Base-by-base conservation (phyloP, 164 flowering plant genomes). In the Magnolia sinica region DNA sequence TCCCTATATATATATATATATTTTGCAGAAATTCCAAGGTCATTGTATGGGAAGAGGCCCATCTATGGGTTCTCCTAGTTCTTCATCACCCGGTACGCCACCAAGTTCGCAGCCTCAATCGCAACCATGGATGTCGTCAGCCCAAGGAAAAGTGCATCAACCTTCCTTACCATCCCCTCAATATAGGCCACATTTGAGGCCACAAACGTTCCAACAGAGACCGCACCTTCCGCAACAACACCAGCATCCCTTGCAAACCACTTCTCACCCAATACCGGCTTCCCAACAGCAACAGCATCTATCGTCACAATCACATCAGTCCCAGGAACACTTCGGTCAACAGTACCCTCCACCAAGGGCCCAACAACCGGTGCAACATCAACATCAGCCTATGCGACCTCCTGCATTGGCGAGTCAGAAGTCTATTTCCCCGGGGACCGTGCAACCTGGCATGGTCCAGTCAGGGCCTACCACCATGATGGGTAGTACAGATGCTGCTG, bases 51-150 rank as follows among this genome's bases (percentile, higher is more conserved):
- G 83, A 73, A 86, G 93, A 83, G 82, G 49, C 61, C 71, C 89
- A 52, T 70, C 91, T 8, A 75, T 85, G 20, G 90, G 90, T 72
- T 70, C 96, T 68, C 69, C 91, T 23, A 76, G 80, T 76, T 72
- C 90, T 69, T 77, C 88, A 74, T 80, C 90, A 71, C 87, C 87
- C 27, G 79, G 76, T 79, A 75, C 87, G 29, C 79, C 94, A 68
- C 93, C 88, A 79, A 79, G 81, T 77, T 67, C 78, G 75, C 94
- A 85, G 78, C 23, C 92, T 23, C 98, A 37, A 37, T 37, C 45
- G 45, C 45, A 92, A 78, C 92, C 97, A 51, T 92, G 97, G 98
- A 78, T 92, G 77, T 77, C 93, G 68, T 11, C 85, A 24, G 97
- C 88, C 82, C 96, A 90, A 75, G 91, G 86, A 63, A 81, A 71